Evolutionary conservation across 2,329 filamentous ascomycete species (phyloP), one percentile per base, ranked within the genome.

Genomic region (Curvularia lunata): DNA sequence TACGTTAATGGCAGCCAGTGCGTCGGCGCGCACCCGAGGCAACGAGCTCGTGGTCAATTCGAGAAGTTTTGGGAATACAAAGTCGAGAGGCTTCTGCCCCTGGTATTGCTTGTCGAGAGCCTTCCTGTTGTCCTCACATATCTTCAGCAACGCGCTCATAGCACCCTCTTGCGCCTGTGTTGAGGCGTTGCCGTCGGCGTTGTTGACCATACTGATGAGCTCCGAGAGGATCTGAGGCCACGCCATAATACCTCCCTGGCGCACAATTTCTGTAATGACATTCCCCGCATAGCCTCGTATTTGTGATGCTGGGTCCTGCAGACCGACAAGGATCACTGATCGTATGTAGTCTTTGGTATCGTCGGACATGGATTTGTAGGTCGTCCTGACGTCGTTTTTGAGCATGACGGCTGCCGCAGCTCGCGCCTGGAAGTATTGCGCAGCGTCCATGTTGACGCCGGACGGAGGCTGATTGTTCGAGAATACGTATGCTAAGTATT

Each of bases 71-170:
- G 95, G 95, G 48, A 98, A 88, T 45, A 99, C 87, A 69, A 92
- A 89, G 74, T 90, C 90, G 59, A 98, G 85, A 1, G 95, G 95
- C 55, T 92, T 86, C 77, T 97, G 89, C 59, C 92, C 92, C 72
- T 92, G 88, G 75, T 96, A 91, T 63, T 97, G 91, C 68, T 89
- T 88, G 78, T 96, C 92, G 52, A 99, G 82, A 58, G 91, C 84
- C 74, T 90, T 92, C 71, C 87, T 88, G 79, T 96, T 97, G 79
- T 99, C 95, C 78, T 99, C 95, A 78, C 95, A 99, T 61, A 99
- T 93, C 82, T 98, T 98, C 75, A 90, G 83, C 77, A 99, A 83
- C 47, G 95, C 93, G 48, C 91, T 87, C 90, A 98, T 97, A 67
- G 92, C 93, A 60, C 93, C 93, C 76, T 99, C 94, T 74, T 97